phyloP scores from a whole-genome alignment of 306 rosid species.

The Castanopsis chinensis region DNA sequence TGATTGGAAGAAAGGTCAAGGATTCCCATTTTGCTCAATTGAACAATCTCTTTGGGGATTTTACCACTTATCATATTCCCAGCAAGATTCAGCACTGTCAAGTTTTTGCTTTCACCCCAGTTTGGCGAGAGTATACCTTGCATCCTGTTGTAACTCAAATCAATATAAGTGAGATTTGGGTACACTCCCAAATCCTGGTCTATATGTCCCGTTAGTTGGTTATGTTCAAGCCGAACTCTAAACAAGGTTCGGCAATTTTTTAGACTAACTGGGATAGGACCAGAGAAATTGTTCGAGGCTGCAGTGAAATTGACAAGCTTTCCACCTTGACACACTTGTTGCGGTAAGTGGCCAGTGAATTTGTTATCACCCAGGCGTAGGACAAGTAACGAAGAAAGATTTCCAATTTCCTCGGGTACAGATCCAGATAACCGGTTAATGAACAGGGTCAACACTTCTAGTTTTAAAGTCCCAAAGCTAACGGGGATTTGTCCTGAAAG shows the following conservation, averaged over 20 bases:
- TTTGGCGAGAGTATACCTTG: conserved; percentile 16
- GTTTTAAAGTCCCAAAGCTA: conserved; percentile 14
- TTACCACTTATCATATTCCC: conserved; percentile 23
- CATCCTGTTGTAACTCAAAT: conserved; percentile 28
- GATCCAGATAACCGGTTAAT: conserved; percentile 16
- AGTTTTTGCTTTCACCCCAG: conserved; percentile 28
- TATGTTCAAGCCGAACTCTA: conserved; percentile 29
- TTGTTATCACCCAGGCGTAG: conserved; percentile 30
- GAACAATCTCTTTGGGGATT: conserved; percentile 6
- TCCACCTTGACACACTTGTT: conserved; percentile 24
- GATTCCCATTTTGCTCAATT: conserved; percentile 10
- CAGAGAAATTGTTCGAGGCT: conserved; percentile 22
- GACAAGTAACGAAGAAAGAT: conserved; percentile 16
- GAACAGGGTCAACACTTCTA: conserved; percentile 21
- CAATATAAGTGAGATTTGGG: conserved; percentile 27
- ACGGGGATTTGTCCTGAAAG: conserved; percentile 24
- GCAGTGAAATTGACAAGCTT: conserved; percentile 23
- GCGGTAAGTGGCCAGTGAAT: conserved; percentile 34
- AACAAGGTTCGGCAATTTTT: conserved; percentile 18
- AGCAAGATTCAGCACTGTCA: conserved; percentile 5
- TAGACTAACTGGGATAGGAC: conserved; percentile 26
- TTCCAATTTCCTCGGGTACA: conserved; percentile 24
- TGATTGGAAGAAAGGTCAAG: conserved; percentile 12
- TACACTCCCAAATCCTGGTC: conserved; percentile 33
- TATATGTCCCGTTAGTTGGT: conserved; percentile 18